Evolutionary conservation across 2,329 filamentous ascomycete species (phyloP), one percentile per base, ranked within the genome.

Genomic region (Lecanicillium sp.): DNA sequence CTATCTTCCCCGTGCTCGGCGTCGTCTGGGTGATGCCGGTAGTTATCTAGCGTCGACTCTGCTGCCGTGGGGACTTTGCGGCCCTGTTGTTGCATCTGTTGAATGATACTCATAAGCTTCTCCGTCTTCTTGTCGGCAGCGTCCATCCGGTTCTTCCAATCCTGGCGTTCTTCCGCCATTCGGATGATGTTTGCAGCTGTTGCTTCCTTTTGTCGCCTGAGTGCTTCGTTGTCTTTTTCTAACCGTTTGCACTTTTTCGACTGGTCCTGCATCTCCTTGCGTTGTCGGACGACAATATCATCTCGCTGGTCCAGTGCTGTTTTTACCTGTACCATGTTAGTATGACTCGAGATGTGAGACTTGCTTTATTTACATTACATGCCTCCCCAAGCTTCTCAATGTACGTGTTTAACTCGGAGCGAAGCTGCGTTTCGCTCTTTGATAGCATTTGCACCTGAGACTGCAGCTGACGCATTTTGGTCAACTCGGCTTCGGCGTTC

Each of bases 381-480:
- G 95, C 91, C 87, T 98, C 93, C 74, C 97, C 97, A 71, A 97
- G 97, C 71, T 97, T 98, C 65, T 98, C 93, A 21, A 96, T 91
- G 60, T 98, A 98, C 58, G 96, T 91, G 65, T 96, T 97, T 59
- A 98, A 81, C 68, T 98, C 93, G 59, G 88, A 94, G 51, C 93
- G 77, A 48, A 98, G 77, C 67, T 97, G 91, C 14, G 87, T 86
- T 69, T 98, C 93, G 9, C 91, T 97, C 67, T 95, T 93, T 29
- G 90, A 93, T 65, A 97, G 96, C 2, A 90, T 94, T 56, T 90
- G 88, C 20, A 97, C 90, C 68, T 98, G 93, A 29, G 83, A 77
- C 58, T 93, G 95, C 44, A 98, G 76, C 55, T 91, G 87, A 53
- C 90, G 84, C 50, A 88, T 87, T 58, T 90, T 86, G 48, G 77